Conservation (phyloP, 2,329 filamentous ascomycete species). For the Magnaporthiopsis rhizophila region DNA sequence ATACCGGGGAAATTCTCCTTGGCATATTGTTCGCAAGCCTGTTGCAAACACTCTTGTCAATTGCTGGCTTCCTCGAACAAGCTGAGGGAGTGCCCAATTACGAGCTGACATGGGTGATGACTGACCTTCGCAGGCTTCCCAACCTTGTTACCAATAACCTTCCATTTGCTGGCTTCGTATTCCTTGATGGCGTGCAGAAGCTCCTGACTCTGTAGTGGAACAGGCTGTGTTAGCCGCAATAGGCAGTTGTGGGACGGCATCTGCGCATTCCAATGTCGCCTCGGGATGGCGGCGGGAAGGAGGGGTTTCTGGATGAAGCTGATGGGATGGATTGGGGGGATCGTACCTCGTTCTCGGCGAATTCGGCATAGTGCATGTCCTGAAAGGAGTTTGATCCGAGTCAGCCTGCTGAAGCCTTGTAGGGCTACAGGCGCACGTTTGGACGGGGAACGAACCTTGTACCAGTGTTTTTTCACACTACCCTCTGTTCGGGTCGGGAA, state of each 20-base stretch:
- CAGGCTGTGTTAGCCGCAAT: conserved; percentile 10
- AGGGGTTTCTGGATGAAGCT: background rate
- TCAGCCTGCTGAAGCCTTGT: conserved; percentile 12
- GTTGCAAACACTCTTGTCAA: background rate
- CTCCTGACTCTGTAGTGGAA: conserved; percentile 54
- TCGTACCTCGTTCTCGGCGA: conserved; percentile 89
- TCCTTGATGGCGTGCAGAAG: conserved; percentile 94
- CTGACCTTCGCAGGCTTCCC: conserved; percentile 90
- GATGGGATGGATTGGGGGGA: conserved; percentile 12
- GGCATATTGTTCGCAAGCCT: conserved; percentile 67
- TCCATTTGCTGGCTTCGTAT: conserved; percentile 98
- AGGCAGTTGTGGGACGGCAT: background rate
- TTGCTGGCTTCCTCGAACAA: background rate
- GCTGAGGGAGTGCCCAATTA: background rate
- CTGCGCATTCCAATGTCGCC: conserved; percentile 8
- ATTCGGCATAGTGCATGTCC: conserved; percentile 99
- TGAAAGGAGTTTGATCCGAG: conserved; percentile 24
- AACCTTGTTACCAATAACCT: conserved; percentile 91
- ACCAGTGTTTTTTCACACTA: conserved; percentile 99
- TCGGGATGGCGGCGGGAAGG: background rate
- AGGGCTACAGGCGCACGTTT: background rate
- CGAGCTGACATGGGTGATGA: background rate
- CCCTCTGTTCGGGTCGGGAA: conserved; percentile 93
- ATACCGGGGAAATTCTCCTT: conserved; percentile 78
- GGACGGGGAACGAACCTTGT: conserved; percentile 59